Evolutionary conservation across 164 flowering plant species (phyloP), one percentile per base, ranked within the genome.

Genomic region (Buxus sempervirens): DNA sequence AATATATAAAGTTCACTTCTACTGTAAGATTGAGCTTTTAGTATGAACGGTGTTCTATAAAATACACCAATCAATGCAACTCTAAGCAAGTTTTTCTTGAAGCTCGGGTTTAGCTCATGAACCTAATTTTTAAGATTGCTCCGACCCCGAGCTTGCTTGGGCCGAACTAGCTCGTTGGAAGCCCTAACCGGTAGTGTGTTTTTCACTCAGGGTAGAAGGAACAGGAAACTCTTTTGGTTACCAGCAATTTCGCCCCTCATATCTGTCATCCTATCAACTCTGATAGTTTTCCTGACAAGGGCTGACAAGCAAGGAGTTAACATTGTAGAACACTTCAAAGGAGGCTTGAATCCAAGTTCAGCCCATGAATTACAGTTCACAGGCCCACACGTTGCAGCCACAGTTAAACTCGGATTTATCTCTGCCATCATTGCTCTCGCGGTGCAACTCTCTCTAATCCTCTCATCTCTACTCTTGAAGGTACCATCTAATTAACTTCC

Each of bases 211-310:
- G 92, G 95, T 0, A 86, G 76, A 64, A 93, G 77, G 67, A 83
- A 84, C 78, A 90, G 79, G 75, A 93, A 84, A 55, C 79, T 90
- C 45, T 93, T 87, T 81, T 93, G 98, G 98, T 55, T 93, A 57
- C 82, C 95, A 63, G 95, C 98, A 1, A 79, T 88, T 69, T 95
- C 93, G 41, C 98, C 95, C 22, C 82, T 93, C 0, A 16, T 86
- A 54, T 89, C 95, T 22, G 95, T 90, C 0, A 76, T 90, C 16
- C 49, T 89, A 36, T 84, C 98, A 4, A 93, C 98, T 9, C 28
- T 83, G 24, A 77, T 93, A 16, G 95, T 93, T 2, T 85, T 66
- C 58, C 13, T 84, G 19, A 80, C 88, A 32, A 85, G 77, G 75
- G 90, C 87, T 0, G 95, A 93, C 55, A 79, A 80, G 62, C 96